Conservation (phyloP, 306 rosid species). For the Vigna hirtella region DNA sequence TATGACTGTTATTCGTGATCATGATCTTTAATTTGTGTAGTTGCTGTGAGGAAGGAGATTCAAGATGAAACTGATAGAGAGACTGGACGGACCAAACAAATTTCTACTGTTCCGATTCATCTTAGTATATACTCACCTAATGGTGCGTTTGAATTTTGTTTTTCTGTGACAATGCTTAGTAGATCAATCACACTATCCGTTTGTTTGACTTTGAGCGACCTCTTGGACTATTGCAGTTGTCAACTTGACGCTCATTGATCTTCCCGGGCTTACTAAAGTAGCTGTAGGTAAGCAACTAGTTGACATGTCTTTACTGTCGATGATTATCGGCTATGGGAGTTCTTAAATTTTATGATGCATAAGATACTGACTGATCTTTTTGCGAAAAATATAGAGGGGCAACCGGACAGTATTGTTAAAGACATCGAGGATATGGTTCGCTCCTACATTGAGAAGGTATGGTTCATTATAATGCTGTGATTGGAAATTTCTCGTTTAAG, state of each 20-base stretch:
- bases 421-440: conserved; percentile 98
- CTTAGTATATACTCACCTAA: conserved; percentile 91
- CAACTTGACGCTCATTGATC: conserved; percentile 94
- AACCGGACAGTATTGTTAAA: conserved; percentile 83
- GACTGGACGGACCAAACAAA: conserved; percentile 84
- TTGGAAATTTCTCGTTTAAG: conserved; percentile 7
- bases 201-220: conserved; percentile 28
- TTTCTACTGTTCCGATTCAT: conserved; percentile 93
- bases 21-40: conserved; percentile 55
- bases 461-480: conserved; percentile 26
- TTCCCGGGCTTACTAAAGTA: conserved; percentile 98
- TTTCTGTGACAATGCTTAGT: background rate
- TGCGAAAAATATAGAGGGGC: conserved; percentile 75
- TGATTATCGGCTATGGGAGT: background rate
- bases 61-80: conserved; percentile 97
- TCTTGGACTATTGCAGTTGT: conserved; percentile 68
- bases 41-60: conserved; percentile 95
- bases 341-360: conserved; percentile 8
- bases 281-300: conserved; percentile 75
- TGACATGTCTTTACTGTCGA: conserved; percentile 35
- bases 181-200: background rate
- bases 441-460: conserved; percentile 94
- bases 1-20: conserved; percentile 12
- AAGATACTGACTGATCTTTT: conserved; percentile 32
- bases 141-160: conserved; percentile 55